Conservation (phyloP, 176 grass and related monocot genomes). For the Secale cereale region DNA sequence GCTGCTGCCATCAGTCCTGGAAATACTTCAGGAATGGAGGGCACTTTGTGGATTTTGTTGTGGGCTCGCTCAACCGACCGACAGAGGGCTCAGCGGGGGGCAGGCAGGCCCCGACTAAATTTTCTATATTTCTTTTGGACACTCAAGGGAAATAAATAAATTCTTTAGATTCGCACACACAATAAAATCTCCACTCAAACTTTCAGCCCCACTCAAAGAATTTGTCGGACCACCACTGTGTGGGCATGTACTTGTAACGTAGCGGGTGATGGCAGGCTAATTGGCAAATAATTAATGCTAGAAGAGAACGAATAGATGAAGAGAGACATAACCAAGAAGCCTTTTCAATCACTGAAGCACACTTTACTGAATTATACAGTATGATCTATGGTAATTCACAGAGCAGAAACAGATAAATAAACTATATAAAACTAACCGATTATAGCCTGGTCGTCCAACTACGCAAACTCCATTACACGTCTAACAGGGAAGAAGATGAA, state of each 20-base stretch:
- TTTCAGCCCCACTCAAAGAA: no score
- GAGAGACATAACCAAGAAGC: not conserved
- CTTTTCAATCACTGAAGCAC: no score
- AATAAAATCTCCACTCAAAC: not conserved
- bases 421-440: not conserved
- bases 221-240: not conserved
- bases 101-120: no score
- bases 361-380: not conserved
- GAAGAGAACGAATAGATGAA: not conserved
- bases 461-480: not conserved
- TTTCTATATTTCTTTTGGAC: not conserved
- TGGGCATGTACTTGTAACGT: not conserved
- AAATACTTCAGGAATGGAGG: slow-evolving; percentile 27
- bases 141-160: not conserved
- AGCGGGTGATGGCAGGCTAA: not conserved
- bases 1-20: not conserved
- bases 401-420: not conserved
- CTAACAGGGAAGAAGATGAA: not conserved
- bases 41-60: not conserved
- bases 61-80: no score
- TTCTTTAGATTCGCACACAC: not conserved
- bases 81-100: no score
- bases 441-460: not conserved
- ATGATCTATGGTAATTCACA: not conserved
- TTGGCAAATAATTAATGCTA: not conserved